Conservation (phyloP, 2,329 filamentous ascomycete species). For the Chalaropsis ovoidea region DNA sequence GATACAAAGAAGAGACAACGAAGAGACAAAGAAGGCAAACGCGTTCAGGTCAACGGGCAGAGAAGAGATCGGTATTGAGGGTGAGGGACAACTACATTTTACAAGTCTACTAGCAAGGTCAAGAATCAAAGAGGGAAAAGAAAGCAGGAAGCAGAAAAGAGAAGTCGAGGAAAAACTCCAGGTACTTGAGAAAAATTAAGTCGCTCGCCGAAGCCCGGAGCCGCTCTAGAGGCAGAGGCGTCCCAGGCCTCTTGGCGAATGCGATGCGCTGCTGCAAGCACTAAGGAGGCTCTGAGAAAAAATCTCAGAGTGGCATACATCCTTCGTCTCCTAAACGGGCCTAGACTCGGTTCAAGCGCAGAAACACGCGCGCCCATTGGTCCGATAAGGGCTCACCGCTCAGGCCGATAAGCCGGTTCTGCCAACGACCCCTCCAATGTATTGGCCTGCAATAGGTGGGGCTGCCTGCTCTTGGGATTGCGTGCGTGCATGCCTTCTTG, state of each 20-base stretch:
- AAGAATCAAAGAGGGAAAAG: neutral
- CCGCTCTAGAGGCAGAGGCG: neutral
- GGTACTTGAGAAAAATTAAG: conserved; percentile 13
- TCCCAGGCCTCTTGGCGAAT: neutral
- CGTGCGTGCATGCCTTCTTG: neutral
- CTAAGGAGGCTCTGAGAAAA: neutral
- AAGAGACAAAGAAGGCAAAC: conserved; percentile 2
- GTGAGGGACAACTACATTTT: conserved; percentile 7
- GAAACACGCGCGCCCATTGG: neutral
- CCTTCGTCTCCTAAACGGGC: conserved; percentile 8
- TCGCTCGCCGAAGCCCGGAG: conserved; percentile 25
- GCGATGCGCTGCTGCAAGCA: conserved; percentile 1
- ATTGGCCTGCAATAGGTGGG: conserved; percentile 3
- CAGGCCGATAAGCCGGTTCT: conserved; percentile 13
- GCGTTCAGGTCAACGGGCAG: neutral
- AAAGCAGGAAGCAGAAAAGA: neutral
- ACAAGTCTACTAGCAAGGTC: conserved; percentile 2
- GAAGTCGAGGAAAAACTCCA: neutral
- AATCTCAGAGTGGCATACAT: conserved; percentile 4
- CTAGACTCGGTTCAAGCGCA: conserved; percentile 14
- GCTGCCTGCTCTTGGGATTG: neutral
- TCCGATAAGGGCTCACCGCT: conserved; percentile 22
- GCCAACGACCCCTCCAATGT: conserved; percentile 18
- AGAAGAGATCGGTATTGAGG: neutral
- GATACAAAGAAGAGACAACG: neutral